These are phyloP conservation scores for Gonium pectorale DNA, from an alignment of 139 green algal species.

Conservation along the genomic window DNA sequence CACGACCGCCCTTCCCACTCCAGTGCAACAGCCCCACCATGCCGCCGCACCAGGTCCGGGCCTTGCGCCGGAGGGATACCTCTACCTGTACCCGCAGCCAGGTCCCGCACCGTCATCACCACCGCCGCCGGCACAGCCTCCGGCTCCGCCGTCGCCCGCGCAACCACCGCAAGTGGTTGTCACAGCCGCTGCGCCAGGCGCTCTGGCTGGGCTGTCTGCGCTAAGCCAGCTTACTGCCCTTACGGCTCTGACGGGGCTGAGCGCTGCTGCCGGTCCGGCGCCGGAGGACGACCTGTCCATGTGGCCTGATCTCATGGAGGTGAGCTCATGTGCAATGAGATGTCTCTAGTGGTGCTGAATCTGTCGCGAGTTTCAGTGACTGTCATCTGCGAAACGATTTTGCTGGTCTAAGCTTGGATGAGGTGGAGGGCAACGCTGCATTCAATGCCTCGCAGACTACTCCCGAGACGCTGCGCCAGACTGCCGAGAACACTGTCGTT, in stretches of 20 bases:
- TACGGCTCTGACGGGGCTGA: background rate
- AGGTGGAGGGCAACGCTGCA: too few relatives aligned
- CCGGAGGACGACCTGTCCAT: background rate
- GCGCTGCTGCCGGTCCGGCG: background rate
- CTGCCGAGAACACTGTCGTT: background rate
- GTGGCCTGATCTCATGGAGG: constrained; percentile 31
- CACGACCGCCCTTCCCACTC: background rate
- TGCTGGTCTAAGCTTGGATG: too few relatives aligned
- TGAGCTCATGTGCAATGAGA: background rate
- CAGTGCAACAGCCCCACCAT: too few relatives aligned
- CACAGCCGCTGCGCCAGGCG: background rate
- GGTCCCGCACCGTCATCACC: background rate
- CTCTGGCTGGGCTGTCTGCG: constrained; percentile 16
- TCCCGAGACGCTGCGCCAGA: constrained; percentile 6
- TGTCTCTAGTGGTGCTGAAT: too few relatives aligned
- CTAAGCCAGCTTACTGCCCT: constrained; percentile 26
- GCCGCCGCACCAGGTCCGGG: too few relatives aligned
- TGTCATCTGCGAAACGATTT: too few relatives aligned
- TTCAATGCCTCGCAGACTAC: constrained; percentile 29
- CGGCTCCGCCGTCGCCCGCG: background rate
- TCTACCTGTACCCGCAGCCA: background rate
- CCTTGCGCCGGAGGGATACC: background rate
- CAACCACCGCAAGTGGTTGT: background rate
- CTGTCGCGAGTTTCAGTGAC: too few relatives aligned
- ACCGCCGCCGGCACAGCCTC: background rate